These are phyloP conservation scores for Jamesozyma piceae DNA, from an alignment of 805 yeast genomes.

Conservation along the genomic window DNA sequence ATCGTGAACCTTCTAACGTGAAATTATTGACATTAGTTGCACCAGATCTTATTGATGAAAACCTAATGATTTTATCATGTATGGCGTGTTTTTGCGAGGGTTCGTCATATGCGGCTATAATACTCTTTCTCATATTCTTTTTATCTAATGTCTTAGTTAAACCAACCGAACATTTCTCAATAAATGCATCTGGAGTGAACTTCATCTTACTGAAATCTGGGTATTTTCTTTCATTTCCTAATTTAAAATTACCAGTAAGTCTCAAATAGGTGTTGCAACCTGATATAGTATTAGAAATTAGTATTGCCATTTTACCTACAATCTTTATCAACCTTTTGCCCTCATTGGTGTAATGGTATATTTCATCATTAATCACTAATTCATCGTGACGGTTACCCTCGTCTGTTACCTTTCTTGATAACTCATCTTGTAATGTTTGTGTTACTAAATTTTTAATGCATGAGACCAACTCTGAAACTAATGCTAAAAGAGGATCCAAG, in stretches of 20 bases:
- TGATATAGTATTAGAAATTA: conserved; percentile 40
- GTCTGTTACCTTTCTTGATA: conserved; percentile 10
- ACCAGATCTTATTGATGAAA: conserved; percentile 16
- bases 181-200: conserved; percentile 51
- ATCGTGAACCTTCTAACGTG: conserved; percentile 4
- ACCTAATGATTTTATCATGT: conserved; percentile 19
- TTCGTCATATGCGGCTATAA: neutral
- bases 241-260: conserved; percentile 56
- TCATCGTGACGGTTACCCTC: conserved; percentile 9
- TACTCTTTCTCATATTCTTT: conserved; percentile 18
- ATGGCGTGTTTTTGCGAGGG: neutral
- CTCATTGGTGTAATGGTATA: conserved; percentile 52
- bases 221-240: conserved; percentile 51
- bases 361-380: conserved; percentile 13
- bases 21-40: neutral
- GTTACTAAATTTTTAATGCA: conserved; percentile 56
- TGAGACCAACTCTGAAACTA: conserved; percentile 56
- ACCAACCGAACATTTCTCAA: conserved; percentile 52
- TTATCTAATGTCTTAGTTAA: conserved; percentile 37
- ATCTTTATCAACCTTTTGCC: conserved; percentile 56
- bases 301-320: conserved; percentile 50
- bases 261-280: conserved; percentile 45
- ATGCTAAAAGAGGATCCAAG: conserved; percentile 47
- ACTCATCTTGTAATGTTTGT: conserved; percentile 37
- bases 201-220: conserved; percentile 53